Evolutionary conservation across 2,329 filamentous ascomycete species (phyloP).

Genomic region (Juglanconis juglandina): DNA sequence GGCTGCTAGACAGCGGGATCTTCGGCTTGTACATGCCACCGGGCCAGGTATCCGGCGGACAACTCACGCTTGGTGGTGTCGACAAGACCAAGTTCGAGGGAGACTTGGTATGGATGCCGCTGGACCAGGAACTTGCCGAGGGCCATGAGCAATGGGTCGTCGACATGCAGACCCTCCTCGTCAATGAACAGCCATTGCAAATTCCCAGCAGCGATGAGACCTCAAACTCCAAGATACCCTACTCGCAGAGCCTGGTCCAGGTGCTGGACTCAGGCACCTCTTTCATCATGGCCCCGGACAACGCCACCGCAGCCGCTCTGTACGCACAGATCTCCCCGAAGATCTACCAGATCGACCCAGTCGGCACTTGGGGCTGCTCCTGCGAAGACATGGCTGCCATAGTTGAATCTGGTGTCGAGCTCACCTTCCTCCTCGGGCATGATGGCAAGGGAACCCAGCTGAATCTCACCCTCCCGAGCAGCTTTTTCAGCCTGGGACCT

Average conservation of each 20-base stretch:
- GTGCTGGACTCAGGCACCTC: constrained; percentile 30
- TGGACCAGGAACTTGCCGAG: constrained; percentile 18
- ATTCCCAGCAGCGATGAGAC: constrained; percentile 10
- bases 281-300: constrained; percentile 27
- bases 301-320: constrained; percentile 24
- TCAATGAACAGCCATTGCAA: constrained; percentile 21
- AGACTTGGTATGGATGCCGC: constrained; percentile 21
- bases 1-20: constrained; percentile 22
- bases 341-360: constrained; percentile 27
- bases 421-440: constrained; percentile 28
- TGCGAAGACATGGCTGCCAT: constrained; percentile 26
- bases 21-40: constrained; percentile 28
- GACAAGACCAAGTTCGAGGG: constrained; percentile 26
- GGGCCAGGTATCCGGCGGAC: constrained; percentile 20
- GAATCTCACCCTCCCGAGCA: constrained; percentile 26
- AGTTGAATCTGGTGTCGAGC: constrained; percentile 16
- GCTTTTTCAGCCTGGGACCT: constrained; percentile 29
- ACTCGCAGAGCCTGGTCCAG: constrained; percentile 13
- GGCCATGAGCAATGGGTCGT: constrained; percentile 22
- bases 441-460: constrained; percentile 14
- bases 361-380: constrained; percentile 30
- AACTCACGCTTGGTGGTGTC: constrained; percentile 29
- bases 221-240: neutral
- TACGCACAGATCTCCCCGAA: constrained; percentile 28
- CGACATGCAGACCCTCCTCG: constrained; percentile 22